A percentile compares a stretch with the other conserved stretches of the same genome.
Conservation (phyloP, 2,329 filamentous ascomycete species). For the Scedosporium apiospermum region DNA sequence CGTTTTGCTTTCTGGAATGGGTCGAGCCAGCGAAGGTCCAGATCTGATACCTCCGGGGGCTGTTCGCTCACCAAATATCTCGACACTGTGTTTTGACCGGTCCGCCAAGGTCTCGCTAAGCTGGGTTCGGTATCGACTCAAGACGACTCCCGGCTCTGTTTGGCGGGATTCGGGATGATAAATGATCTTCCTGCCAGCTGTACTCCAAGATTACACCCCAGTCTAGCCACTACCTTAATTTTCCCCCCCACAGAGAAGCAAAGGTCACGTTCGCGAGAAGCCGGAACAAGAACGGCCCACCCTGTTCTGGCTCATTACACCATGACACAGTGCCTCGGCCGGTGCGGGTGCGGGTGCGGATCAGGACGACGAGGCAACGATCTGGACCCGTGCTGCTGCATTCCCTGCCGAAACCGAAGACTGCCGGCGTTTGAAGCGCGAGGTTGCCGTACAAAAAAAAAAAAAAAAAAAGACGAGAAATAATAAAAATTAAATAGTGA, state of each 20-base stretch:
- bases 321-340: background rate
- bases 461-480: no score
- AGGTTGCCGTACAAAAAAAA: no score
- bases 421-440: no score
- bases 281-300: background rate
- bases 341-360: background rate
- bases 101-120: background rate
- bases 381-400: no score
- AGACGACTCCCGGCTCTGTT: background rate
- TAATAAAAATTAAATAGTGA: no score
- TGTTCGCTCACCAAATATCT: background rate
- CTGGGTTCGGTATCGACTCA: background rate
- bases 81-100: background rate
- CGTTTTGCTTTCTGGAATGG: background rate
- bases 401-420: no score
- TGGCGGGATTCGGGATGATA: background rate
- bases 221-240: background rate
- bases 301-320: background rate
- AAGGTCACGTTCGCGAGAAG: background rate
- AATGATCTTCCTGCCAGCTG: background rate
- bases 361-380: no score
- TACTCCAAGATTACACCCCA: background rate
- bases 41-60: background rate
- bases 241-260: no score
- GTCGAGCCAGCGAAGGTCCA: background rate